A percentile compares a stretch with the other conserved stretches of the same genome.
Conservation (phyloP, 129 eudicot species). For the Erigeron canadensis region DNA sequence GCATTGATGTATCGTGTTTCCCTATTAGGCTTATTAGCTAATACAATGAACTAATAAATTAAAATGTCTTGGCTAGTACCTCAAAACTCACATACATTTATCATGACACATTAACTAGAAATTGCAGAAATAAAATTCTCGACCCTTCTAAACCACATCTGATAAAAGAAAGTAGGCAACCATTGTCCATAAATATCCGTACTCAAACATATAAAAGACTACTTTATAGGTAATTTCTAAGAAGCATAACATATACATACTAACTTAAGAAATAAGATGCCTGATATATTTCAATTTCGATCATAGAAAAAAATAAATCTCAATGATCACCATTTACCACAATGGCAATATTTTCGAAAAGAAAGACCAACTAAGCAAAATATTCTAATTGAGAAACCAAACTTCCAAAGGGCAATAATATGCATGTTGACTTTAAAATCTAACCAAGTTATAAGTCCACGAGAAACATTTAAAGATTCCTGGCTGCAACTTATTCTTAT, state of each 20-base stretch:
- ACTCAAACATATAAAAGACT: constrained; percentile 3
- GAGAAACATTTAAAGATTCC: constrained; percentile 15
- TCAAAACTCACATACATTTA: no score
- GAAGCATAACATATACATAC: background rate
- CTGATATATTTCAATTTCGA: background rate
- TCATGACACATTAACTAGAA: background rate
- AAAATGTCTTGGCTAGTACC: no score
- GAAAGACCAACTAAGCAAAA: constrained; percentile 3
- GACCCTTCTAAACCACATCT: constrained; percentile 1
- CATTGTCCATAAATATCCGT: background rate
- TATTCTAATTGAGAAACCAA: constrained; percentile 22
- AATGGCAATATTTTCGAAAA: constrained; percentile 12
- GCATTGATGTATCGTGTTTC: no score
- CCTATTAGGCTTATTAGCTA: no score
- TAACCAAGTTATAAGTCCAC: constrained; percentile 20
- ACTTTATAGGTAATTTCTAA: background rate
- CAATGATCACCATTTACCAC: background rate
- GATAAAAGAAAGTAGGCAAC: constrained; percentile 4
- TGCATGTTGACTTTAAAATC: constrained; percentile 9
- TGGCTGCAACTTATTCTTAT: background rate
- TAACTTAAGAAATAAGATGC: background rate
- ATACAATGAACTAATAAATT: no score
- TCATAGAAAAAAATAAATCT: background rate
- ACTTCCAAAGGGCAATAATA: constrained; percentile 17
- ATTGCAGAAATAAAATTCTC: background rate